Evolutionary conservation across 306 rosid species (phyloP).

Genomic region (Rosa rugosa): DNA sequence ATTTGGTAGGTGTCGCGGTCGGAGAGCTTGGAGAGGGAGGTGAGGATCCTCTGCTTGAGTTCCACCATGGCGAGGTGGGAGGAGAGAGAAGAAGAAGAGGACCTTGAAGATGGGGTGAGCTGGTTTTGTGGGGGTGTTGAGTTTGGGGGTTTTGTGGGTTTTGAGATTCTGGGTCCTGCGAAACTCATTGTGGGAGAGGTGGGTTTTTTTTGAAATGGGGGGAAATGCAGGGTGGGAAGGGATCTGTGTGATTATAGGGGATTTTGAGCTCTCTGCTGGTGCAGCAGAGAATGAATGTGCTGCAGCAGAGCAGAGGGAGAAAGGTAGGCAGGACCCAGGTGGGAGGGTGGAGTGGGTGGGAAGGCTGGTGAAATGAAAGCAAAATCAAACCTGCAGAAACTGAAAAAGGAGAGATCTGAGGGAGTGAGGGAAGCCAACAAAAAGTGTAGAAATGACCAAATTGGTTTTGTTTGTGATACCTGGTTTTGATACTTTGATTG

Average conservation of each 20-base stretch:
- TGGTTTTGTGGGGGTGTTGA: conserved; percentile 35
- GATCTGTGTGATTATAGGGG: background rate
- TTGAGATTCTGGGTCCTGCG: conserved; percentile 46
- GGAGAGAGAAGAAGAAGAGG: conserved; percentile 42
- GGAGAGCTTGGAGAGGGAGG: conserved; percentile 82
- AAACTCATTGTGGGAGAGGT: conserved; percentile 40
- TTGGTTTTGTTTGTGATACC: too few relatives aligned
- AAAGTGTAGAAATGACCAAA: too few relatives aligned
- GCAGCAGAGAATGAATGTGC: background rate
- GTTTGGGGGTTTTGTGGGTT: conserved; percentile 52
- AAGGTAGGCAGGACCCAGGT: conserved; percentile 12
- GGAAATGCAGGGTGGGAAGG: background rate
- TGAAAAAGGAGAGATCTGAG: too few relatives aligned
- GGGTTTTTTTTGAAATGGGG: background rate
- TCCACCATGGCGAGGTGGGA: conserved; percentile 93
- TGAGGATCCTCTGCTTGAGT: conserved; percentile 80
- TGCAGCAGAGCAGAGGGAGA: conserved; percentile 10
- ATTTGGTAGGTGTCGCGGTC: conserved; percentile 95
- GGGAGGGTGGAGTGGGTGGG: too few relatives aligned
- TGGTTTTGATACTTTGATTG: too few relatives aligned
- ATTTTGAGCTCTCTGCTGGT: background rate
- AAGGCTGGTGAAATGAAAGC: too few relatives aligned
- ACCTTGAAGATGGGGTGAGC: background rate
- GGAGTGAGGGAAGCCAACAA: too few relatives aligned
- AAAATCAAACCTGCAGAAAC: too few relatives aligned